These are phyloP conservation scores for Boletus fagicola DNA, from an alignment of 768 basidiomycete species.

Conservation along the genomic window DNA sequence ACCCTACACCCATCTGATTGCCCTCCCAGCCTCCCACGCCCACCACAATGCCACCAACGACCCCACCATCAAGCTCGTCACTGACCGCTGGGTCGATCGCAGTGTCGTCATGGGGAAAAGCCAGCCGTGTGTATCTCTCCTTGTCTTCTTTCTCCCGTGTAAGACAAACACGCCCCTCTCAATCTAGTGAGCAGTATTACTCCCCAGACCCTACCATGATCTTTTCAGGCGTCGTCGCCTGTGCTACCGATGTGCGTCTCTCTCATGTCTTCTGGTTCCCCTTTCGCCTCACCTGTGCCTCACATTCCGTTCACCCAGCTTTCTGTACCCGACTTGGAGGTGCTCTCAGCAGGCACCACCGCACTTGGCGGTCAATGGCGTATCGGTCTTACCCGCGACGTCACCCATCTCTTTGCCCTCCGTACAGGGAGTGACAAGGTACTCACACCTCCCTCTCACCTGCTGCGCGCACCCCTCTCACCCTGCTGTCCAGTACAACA, in stretches of 20 bases:
- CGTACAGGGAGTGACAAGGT: conserved; percentile 46
- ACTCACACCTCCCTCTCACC: not conserved
- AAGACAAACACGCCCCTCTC: not conserved
- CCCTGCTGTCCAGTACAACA: conserved; percentile 35
- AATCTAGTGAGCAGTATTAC: conserved; percentile 52
- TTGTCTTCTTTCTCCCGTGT: not conserved
- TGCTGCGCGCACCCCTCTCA: not conserved
- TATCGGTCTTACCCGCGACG: conserved; percentile 71
- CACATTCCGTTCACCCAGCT: conserved; percentile 39
- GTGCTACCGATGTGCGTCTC: conserved; percentile 58
- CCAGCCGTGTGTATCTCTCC: conserved; percentile 49
- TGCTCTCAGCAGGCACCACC: conserved; percentile 67
- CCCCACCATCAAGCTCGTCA: conserved; percentile 32
- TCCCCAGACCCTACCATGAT: conserved; percentile 76
- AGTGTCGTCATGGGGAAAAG: conserved; percentile 54
- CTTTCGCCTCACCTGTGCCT: not conserved
- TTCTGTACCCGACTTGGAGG: conserved; percentile 62
- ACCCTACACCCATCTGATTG: conserved; percentile 52
- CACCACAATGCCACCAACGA: conserved; percentile 36
- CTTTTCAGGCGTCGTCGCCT: conserved; percentile 81
- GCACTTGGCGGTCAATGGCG: conserved; percentile 84
- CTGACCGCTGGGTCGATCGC: conserved; percentile 71
- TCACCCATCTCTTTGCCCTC: conserved; percentile 81
- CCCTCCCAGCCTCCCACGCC: conserved; percentile 51
- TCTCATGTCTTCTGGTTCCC: too few species aligned